Evolutionary conservation across 306 rosid genomes (phyloP), one percentile per base, ranked within the genome.

Genomic region (Calophaca sinica): DNA sequence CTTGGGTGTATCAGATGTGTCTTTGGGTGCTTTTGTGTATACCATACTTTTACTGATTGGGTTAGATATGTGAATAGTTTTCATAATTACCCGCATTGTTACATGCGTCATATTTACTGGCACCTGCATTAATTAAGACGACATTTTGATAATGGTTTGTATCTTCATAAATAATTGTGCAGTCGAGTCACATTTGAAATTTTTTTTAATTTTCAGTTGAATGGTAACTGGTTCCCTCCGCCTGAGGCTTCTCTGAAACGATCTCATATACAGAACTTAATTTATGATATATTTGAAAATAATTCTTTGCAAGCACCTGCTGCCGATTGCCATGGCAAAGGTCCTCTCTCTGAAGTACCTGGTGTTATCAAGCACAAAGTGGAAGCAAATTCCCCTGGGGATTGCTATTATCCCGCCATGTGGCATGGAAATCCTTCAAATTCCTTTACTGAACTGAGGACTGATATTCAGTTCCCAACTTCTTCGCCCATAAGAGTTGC

Each of bases 181-280:
- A 48, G 66, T 36, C 35, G 70, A 42, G 44, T 79, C 45, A 67
- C 72, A 42, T 33, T 70, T 74, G 31, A 78, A 49, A 1, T 42
- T 52, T 48, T 54, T 28, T 63, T 51, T 49, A 12, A 12, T 69
- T 82, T 74, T 51, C 96, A 87, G 93, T 81, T 89, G 75, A 89
- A 9, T 53, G 70, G 72, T 45, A 70, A 85, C 52, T 89, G 97
- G 97, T 91, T 91, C 73, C 91, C 64, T 70, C 89, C 96, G 5
- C 15, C 5, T 39, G 97, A 91, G 76, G 97, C 91, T 65, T 91
- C 97, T 80, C 83, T 75, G 36, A 91, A 89, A 79, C 84, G 93
- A 60, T 73, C 69, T 48, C 57, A 42, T 44, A 83, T 91, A 74
- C 81, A 75, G 55, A 84, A 82, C 68, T 65, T 91, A 79, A 80